Evolutionary conservation across 140 eudicot genomes (phyloP).

Genomic region (Cichorium intybus): DNA sequence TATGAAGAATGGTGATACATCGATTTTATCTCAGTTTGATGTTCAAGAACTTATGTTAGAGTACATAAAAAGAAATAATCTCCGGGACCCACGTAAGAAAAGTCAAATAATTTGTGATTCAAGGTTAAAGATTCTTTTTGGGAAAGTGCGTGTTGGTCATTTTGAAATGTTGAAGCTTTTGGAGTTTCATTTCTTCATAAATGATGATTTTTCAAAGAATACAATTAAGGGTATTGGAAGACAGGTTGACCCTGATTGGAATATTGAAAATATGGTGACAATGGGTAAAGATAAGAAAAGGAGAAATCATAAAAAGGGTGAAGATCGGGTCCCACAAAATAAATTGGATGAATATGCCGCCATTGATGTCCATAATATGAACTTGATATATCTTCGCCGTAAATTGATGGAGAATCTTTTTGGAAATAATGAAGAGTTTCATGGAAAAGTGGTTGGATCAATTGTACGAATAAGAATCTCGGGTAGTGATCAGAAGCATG

Average conservation of each 20-base stretch:
- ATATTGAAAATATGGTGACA: constrained; percentile 23
- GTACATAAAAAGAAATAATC: constrained; percentile 68
- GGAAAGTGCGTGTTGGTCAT: constrained; percentile 69
- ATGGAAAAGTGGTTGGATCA: constrained; percentile 69
- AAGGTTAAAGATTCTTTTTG: constrained; percentile 65
- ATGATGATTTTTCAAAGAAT: constrained; percentile 53
- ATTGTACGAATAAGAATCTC: constrained; percentile 73
- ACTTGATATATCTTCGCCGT: constrained; percentile 69
- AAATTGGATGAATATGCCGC: constrained; percentile 82
- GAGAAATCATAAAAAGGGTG: constrained; percentile 47
- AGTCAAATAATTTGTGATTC: constrained; percentile 77
- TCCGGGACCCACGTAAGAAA: constrained; percentile 72
- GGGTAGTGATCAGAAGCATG: constrained; percentile 70
- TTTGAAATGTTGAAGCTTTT: constrained; percentile 90
- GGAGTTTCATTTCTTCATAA: constrained; percentile 57
- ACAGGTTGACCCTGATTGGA: constrained; percentile 43
- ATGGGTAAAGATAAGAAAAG: constrained; percentile 47
- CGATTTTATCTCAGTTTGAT: constrained; percentile 63
- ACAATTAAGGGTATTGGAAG: constrained; percentile 32
- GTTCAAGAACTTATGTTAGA: constrained; percentile 73
- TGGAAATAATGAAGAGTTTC: constrained; percentile 49
- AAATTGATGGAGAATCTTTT: constrained; percentile 63
- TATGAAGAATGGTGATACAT: constrained; percentile 72
- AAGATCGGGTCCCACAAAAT: constrained; percentile 47
- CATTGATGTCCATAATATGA: constrained; percentile 80